Evolutionary conservation across 306 rosid genomes (phyloP), one percentile per base, ranked within the genome.

Genomic region (Dryas drummondii): DNA sequence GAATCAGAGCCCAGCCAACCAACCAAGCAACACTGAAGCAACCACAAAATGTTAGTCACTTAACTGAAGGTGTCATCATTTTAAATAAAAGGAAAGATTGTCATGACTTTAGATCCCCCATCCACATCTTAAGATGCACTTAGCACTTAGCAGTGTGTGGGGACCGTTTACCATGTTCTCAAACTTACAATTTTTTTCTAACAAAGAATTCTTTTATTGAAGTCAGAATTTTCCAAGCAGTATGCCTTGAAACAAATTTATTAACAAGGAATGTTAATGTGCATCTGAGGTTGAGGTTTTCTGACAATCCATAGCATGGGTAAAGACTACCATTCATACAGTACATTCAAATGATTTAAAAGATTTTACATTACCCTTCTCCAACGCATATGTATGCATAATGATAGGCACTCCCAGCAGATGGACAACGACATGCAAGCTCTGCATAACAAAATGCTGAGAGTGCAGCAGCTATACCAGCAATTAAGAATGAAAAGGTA

Each of bases 371-470:
- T 22, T 89, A 89, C 98, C 97, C 97, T 88, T 93, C 98, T 68
- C 98, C 98, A 62, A 91, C 82, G 63, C 94, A 93, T 68, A 91
- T 91, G 86, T 91, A 93, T 15, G 98, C 80, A 76, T 93, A 93
- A 75, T 91, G 98, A 82, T 93, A 93, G 9, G 98, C 98, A 80
- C 98, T 93, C 32, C 98, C 98, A 44, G 98, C 97, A 44, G 97
- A 93, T 42, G 98, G 97, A 58, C 92, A 93, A 5, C 98, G 92
- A 76, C 97, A 87, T 4, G 97, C 85, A 66, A 93, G 90, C 83
- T 91, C 98, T 10, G 98, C 98, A 79, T 93, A 93, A 79, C 98
- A 93, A 81, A 93, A 89, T 0, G 98, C 98, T 8, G 98, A 93
- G 74, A 93, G 97, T 37, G 80, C 94, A 82, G 98, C 91, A 42